Evolutionary conservation across 768 basidiomycete genomes (phyloP).

Genomic region (Boletus tylopilopsis): DNA sequence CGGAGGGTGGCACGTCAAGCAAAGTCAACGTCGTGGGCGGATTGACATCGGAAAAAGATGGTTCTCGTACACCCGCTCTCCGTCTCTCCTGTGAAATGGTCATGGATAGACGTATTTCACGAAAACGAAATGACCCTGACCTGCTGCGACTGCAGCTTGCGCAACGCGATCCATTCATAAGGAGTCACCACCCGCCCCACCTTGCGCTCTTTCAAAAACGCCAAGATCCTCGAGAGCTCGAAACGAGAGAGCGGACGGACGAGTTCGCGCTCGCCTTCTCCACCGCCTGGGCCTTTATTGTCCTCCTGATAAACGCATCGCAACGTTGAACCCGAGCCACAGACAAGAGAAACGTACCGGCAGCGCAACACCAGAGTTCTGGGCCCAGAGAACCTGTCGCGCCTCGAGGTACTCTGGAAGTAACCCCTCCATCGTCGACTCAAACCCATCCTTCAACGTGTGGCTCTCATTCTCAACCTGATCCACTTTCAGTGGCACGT

Average conservation of each 20-base stretch:
- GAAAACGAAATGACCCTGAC: conserved; percentile 7
- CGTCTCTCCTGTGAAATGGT: conserved; percentile 17
- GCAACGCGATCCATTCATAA: conserved; percentile 34
- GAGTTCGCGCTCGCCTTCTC: conserved; percentile 20
- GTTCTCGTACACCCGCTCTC: conserved; percentile 11
- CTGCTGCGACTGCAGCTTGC: conserved; percentile 46
- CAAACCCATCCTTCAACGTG: conserved; percentile 32
- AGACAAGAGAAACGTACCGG: conserved; percentile 8
- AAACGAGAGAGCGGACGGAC: conserved; percentile 42
- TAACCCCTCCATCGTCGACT: conserved; percentile 29
- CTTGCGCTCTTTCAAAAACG: conserved; percentile 12
- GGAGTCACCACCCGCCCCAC: conserved; percentile 18
- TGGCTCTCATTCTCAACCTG: neutral
- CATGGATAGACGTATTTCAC: neutral
- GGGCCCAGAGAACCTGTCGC: conserved; percentile 24
- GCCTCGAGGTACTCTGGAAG: conserved; percentile 35
- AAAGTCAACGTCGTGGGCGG: conserved; percentile 15
- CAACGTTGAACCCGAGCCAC: neutral
- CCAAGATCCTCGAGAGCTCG: conserved; percentile 37
- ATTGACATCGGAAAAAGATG: neutral
- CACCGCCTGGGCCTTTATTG: neutral
- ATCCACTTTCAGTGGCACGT: too few species aligned
- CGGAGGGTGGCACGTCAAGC: conserved; percentile 28
- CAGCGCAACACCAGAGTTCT: conserved; percentile 8
- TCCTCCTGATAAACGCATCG: conserved; percentile 7